Percentiles rank a stretch among this genome's conserved stretches.
These are phyloP conservation scores for Venturia nashicola DNA, from an alignment of 2,329 filamentous ascomycete genomes.

Conservation along the genomic window DNA sequence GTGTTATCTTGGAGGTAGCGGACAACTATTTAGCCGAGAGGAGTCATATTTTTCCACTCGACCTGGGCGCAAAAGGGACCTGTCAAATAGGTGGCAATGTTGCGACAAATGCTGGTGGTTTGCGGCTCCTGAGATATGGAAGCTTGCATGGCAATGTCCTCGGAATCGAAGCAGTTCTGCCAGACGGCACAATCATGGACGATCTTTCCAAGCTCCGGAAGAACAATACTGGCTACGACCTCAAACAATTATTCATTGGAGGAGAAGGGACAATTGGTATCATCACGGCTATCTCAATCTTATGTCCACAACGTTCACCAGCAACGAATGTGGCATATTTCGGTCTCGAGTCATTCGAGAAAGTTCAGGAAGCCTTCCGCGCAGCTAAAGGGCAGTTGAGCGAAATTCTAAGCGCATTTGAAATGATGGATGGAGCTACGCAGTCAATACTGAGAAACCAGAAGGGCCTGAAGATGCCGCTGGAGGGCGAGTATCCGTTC, in stretches of 20 bases:
- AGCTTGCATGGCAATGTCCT: constrained; percentile 88
- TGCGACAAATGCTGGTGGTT: constrained; percentile 85
- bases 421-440: constrained; percentile 83
- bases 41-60: constrained; percentile 84
- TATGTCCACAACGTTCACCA: constrained; percentile 75
- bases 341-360: constrained; percentile 78
- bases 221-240: constrained; percentile 97
- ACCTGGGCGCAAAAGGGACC: constrained; percentile 94
- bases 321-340: constrained; percentile 95
- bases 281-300: constrained; percentile 78
- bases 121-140: constrained; percentile 82
- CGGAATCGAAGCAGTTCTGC: constrained; percentile 84
- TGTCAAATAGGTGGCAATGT: constrained; percentile 96
- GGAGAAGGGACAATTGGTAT: constrained; percentile 91
- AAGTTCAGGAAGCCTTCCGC: constrained; percentile 73
- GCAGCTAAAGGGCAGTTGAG: constrained; percentile 83
- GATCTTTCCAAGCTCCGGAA: constrained; percentile 82
- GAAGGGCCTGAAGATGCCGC: constrained; percentile 63
- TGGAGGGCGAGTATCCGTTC: constrained; percentile 79
- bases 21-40: constrained; percentile 76
- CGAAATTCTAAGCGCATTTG: constrained; percentile 94
- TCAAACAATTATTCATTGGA: constrained; percentile 95
- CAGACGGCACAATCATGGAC: constrained; percentile 84
- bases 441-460: constrained; percentile 68
- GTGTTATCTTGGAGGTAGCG: constrained; percentile 78